A percentile compares a stretch with the other conserved stretches of the same genome.
Conservation (phyloP, 2,329 filamentous ascomycete genomes). For the Talaromyces sp. region DNA sequence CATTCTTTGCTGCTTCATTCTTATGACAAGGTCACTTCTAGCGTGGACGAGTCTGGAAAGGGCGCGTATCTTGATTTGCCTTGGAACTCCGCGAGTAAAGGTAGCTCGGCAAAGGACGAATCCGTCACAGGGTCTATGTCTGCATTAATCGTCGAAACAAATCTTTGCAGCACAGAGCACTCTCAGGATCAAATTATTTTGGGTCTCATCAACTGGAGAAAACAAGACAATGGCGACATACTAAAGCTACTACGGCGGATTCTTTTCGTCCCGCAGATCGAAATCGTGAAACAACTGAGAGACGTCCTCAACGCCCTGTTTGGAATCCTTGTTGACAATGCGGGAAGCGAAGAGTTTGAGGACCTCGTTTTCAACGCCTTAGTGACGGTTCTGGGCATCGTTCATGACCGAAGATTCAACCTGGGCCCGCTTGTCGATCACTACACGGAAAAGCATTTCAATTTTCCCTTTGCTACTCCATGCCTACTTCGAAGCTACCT, state of each 20-base stretch:
- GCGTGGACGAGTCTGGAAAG: constrained; percentile 58
- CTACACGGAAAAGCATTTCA: constrained; percentile 82
- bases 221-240: constrained; percentile 65
- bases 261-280: constrained; percentile 92
- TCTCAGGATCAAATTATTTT: constrained; percentile 86
- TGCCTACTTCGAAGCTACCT: constrained; percentile 84
- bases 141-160: constrained; percentile 71
- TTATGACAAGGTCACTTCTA: constrained; percentile 84
- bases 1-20: constrained; percentile 81
- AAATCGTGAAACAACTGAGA: constrained; percentile 87
- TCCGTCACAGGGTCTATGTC: constrained; percentile 72
- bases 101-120: constrained; percentile 65
- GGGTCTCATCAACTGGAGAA: constrained; percentile 80
- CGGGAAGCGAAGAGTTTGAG: constrained; percentile 87
- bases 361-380: constrained; percentile 87
- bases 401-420: constrained; percentile 91
- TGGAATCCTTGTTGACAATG: constrained; percentile 80
- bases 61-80: constrained; percentile 82
- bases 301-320: constrained; percentile 91
- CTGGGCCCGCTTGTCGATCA: constrained; percentile 83
- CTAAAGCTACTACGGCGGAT: constrained; percentile 71
- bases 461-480: constrained; percentile 86
- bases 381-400: constrained; percentile 84
- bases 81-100: constrained; percentile 65
- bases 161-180: constrained; percentile 88